Evolutionary conservation across 768 basidiomycete species (phyloP).

Genomic region (Leccinum broughii): DNA sequence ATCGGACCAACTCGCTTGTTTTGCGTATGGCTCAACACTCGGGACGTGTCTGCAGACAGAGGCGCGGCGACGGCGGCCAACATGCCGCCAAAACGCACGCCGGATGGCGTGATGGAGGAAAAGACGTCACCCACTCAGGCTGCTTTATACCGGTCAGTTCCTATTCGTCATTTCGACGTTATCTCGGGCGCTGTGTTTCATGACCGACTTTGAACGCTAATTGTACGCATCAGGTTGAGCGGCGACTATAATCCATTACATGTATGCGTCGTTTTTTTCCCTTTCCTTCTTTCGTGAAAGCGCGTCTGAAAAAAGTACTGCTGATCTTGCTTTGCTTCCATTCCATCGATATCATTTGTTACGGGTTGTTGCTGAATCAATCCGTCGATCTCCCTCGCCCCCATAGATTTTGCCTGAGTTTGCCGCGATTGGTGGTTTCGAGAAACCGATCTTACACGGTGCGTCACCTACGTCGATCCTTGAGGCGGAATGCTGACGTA

Average conservation of each 20-base stretch:
- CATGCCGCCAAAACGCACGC: conserved; percentile 73
- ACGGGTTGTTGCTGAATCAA: background rate
- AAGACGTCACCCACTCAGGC: conserved; percentile 82
- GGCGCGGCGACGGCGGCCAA: conserved; percentile 86
- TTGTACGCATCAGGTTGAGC: conserved; percentile 57
- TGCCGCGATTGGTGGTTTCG: conserved; percentile 93
- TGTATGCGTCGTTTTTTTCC: conserved; percentile 40
- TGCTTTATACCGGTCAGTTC: conserved; percentile 82
- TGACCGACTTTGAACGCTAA: background rate
- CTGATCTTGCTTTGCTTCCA: background rate
- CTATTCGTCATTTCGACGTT: background rate
- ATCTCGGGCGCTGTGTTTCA: conserved; percentile 8
- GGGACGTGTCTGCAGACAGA: conserved; percentile 57
- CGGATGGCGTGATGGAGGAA: conserved; percentile 88
- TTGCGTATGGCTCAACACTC: background rate
- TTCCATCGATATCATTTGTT: background rate
- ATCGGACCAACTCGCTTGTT: conserved; percentile 5
- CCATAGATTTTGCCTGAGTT: conserved; percentile 86
- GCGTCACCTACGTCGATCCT: background rate
- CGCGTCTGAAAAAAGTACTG: conserved; percentile 3
- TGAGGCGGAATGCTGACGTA: background rate
- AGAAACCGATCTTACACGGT: conserved; percentile 84
- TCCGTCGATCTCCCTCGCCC: conserved; percentile 1
- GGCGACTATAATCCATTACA: conserved; percentile 93
- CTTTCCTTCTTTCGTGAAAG: background rate